Evolutionary conservation across 2,329 filamentous ascomycete species (phyloP).

Genomic region (Fusarium multiceps): DNA sequence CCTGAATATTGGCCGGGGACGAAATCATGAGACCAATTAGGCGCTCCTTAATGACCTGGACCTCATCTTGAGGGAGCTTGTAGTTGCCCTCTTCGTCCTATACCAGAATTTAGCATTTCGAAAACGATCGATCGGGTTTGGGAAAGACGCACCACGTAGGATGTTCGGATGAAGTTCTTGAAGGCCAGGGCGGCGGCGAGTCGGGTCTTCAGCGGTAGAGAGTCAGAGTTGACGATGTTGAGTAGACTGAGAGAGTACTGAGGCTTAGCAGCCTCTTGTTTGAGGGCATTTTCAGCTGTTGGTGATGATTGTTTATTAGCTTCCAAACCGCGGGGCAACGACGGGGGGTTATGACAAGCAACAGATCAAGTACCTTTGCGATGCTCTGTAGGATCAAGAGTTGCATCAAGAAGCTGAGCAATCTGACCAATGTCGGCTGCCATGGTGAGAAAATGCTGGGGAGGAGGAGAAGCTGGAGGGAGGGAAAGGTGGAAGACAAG

Average conservation of each 20-base stretch:
- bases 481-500: constrained; percentile 29
- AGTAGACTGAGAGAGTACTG: constrained; percentile 90
- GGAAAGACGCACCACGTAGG: constrained; percentile 78
- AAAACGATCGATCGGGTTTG: constrained; percentile 10
- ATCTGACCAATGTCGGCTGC: constrained; percentile 69
- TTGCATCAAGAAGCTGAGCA: constrained; percentile 88
- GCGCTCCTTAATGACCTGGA: constrained; percentile 91
- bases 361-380: constrained; percentile 76
- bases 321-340: constrained; percentile 48
- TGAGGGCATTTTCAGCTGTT: constrained; percentile 83
- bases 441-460: constrained; percentile 57
- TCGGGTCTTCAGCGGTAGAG: constrained; percentile 79
- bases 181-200: constrained; percentile 92
- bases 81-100: constrained; percentile 93
- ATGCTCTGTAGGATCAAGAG: constrained; percentile 86
- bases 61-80: constrained; percentile 85
- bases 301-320: constrained; percentile 51
- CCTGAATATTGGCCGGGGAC: constrained; percentile 86
- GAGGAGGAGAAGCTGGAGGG: constrained; percentile 11
- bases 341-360: constrained; percentile 38
- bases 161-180: constrained; percentile 97
- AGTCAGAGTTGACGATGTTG: constrained; percentile 84
- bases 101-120: constrained; percentile 33
- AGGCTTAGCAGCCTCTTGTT: constrained; percentile 81
- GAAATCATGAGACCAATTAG: constrained; percentile 97